Conservation (phyloP, 2,329 filamentous ascomycete genomes). For the Epichloe coenophiala region DNA sequence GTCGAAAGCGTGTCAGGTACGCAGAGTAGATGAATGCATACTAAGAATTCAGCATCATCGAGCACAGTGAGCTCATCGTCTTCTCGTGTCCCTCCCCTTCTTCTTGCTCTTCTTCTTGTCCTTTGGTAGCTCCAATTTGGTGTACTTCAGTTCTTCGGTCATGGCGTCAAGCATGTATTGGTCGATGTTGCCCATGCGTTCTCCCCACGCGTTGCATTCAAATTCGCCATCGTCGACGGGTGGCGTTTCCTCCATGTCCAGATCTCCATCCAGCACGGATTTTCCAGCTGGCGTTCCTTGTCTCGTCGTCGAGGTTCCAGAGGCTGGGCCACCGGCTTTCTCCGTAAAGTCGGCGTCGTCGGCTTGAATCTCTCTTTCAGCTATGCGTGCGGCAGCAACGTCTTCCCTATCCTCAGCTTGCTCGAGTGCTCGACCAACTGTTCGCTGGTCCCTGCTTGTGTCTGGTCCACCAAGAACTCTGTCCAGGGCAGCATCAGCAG, state of each 20-base stretch:
- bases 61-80: slow-evolving; percentile 19
- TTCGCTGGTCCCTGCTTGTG: slow-evolving; percentile 45
- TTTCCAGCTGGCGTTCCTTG: slow-evolving; percentile 36
- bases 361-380: slow-evolving; percentile 77
- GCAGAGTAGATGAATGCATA: too few species aligned
- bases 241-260: slow-evolving; percentile 16
- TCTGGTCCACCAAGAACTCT: slow-evolving; percentile 59
- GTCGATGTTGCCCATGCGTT: slow-evolving; percentile 49
- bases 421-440: slow-evolving; percentile 62
- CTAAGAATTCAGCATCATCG: not conserved
- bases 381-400: slow-evolving; percentile 71
- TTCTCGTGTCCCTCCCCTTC: slow-evolving; percentile 43
- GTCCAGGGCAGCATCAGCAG: slow-evolving; percentile 74
- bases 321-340: slow-evolving; percentile 32
- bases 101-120: slow-evolving; percentile 51
- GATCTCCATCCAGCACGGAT: slow-evolving; percentile 19
- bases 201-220: slow-evolving; percentile 47
- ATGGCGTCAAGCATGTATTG: slow-evolving; percentile 63
- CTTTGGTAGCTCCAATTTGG: slow-evolving; percentile 47
- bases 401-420: slow-evolving; percentile 90
- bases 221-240: slow-evolving; percentile 20
- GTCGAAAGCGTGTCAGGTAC: not conserved
- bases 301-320: slow-evolving; percentile 35
- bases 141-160: slow-evolving; percentile 45
- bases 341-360: slow-evolving; percentile 79